These are phyloP conservation scores for Heliamphora exappendiculata DNA, from an alignment of 148 eudicot genomes.

Conservation along the genomic window DNA sequence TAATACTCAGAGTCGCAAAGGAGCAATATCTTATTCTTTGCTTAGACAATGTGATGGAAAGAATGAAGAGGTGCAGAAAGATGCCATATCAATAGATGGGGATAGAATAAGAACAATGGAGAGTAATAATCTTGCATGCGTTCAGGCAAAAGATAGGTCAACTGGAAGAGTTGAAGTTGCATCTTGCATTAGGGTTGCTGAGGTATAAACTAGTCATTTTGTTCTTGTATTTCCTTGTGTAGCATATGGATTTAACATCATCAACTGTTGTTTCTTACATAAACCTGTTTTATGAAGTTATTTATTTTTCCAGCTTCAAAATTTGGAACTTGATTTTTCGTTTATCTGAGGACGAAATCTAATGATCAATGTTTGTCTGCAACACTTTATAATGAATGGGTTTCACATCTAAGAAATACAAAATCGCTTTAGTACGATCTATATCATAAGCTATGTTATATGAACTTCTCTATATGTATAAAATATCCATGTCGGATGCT, in stretches of 20 bases:
- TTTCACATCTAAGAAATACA: neutral
- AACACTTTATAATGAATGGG: neutral
- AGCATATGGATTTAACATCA: neutral
- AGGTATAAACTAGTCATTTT: slow-evolving; percentile 33
- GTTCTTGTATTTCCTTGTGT: neutral
- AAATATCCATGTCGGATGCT: too few species aligned
- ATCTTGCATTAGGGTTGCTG: slow-evolving; percentile 76
- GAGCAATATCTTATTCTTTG: slow-evolving; percentile 54
- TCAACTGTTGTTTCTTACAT: neutral
- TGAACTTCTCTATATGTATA: neutral
- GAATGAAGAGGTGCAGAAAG: slow-evolving; percentile 35
- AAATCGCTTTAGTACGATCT: neutral
- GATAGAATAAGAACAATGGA: slow-evolving; percentile 56
- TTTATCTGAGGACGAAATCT: neutral
- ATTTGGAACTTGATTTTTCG: neutral
- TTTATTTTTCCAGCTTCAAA: neutral
- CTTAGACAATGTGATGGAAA: slow-evolving; percentile 35
- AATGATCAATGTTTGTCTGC: neutral
- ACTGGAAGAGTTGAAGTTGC: slow-evolving; percentile 76
- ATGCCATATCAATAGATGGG: slow-evolving; percentile 43
- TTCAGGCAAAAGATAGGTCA: slow-evolving; percentile 63
- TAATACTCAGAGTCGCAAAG: slow-evolving; percentile 38
- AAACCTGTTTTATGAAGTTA: neutral
- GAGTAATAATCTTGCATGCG: slow-evolving; percentile 53
- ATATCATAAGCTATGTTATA: neutral